These are phyloP conservation scores for Malus hybrid DNA, from an alignment of 331 rosid genomes.

Conservation along the genomic window DNA sequence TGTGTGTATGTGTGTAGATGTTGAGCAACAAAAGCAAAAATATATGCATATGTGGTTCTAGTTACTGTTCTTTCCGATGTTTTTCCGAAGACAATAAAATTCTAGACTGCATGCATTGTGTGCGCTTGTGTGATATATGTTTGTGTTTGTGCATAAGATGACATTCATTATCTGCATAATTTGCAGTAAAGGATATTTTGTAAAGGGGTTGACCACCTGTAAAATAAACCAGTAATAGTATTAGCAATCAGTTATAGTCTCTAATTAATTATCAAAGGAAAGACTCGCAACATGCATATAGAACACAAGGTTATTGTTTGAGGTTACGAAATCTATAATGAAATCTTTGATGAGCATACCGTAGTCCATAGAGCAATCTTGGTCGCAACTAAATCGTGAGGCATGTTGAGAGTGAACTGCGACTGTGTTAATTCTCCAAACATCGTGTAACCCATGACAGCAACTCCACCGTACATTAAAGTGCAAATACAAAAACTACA, in stretches of 20 bases:
- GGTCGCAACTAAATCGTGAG: constrained; percentile 69
- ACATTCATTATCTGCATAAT: neutral
- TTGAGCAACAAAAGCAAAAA: neutral
- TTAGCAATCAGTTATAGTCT: constrained; percentile 11
- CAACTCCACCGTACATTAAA: constrained; percentile 68
- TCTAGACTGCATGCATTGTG: neutral
- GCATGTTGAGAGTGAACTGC: constrained; percentile 95
- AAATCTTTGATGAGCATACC: constrained; percentile 32
- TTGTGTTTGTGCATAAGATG: neutral
- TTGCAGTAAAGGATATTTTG: constrained; percentile 84
- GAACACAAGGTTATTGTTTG: neutral
- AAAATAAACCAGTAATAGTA: constrained; percentile 14
- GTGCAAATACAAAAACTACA: constrained; percentile 74
- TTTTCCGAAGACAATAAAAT: neutral
- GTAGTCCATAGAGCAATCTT: constrained; percentile 98
- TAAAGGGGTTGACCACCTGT: constrained; percentile 98
- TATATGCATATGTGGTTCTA: neutral
- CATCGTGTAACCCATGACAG: constrained; percentile 90
- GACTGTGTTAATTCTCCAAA: constrained; percentile 77
- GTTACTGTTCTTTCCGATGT: neutral
- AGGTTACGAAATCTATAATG: neutral
- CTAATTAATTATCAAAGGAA: neutral
- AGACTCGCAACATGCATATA: neutral
- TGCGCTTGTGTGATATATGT: neutral
- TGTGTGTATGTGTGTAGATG: neutral